A percentile compares a stretch with the other conserved stretches of the same genome.
Conservation (phyloP, 768 basidiomycete species). For the Rhizopogon vulgaris region DNA sequence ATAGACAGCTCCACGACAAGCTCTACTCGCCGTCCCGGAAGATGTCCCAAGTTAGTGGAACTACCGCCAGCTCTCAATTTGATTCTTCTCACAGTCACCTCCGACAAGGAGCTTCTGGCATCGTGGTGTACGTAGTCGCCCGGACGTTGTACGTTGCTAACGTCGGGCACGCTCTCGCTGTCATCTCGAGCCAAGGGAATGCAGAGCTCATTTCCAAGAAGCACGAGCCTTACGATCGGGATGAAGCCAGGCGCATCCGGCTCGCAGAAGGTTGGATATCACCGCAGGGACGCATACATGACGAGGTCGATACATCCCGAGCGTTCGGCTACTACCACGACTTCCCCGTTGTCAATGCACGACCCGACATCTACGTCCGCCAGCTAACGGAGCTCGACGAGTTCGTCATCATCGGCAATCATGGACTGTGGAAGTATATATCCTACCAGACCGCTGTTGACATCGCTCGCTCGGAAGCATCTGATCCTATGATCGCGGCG, state of each 20-base stretch:
- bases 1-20: conserved; percentile 71
- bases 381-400: conserved; percentile 82
- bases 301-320: conserved; percentile 86
- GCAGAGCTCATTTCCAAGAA: conserved; percentile 69
- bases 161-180: conserved; percentile 81
- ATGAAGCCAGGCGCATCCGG: conserved; percentile 83
- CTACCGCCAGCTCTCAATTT: conserved; percentile 26
- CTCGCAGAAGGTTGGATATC: conserved; percentile 93
- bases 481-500: conserved; percentile 83
- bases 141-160: conserved; percentile 87
- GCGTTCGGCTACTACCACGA: conserved; percentile 92
- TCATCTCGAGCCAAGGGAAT: conserved; percentile 71
- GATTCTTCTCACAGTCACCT: conserved; percentile 41
- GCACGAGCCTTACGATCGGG: conserved; percentile 86
- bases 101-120: conserved; percentile 73
- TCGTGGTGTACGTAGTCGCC: conserved; percentile 79
- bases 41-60: conserved; percentile 59
- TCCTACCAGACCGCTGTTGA: conserved; percentile 95
- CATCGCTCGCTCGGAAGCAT: conserved; percentile 70
- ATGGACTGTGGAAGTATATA: conserved; percentile 90
- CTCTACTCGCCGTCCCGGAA: conserved; percentile 57
- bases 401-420: conserved; percentile 93
- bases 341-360: conserved; percentile 84
- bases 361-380: conserved; percentile 69
- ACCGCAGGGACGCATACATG: conserved; percentile 84